Conservation (phyloP, 768 basidiomycete genomes). For the Nevesoporus exiguus region DNA sequence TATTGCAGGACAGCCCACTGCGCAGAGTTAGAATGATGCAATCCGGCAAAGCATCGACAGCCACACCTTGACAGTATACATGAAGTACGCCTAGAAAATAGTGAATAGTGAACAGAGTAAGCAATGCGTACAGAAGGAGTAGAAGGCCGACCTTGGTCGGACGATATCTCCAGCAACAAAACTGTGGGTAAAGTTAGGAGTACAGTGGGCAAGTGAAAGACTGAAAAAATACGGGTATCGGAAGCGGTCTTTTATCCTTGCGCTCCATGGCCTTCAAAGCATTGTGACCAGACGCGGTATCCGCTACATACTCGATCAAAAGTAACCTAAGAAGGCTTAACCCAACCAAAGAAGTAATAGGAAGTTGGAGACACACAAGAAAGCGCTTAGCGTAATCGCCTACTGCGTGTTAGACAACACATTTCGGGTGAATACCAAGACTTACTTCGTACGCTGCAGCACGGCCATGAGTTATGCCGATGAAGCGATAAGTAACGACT, state of each 20-base stretch:
- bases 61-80: constrained; percentile 78
- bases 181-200: constrained; percentile 37
- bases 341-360: neutral
- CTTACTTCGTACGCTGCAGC: constrained; percentile 64
- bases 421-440: constrained; percentile 1
- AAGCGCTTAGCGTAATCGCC: constrained; percentile 83
- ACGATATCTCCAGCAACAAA: constrained; percentile 79
- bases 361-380: constrained; percentile 54
- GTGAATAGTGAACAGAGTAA: constrained; percentile 11
- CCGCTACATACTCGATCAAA: constrained; percentile 81
- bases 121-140: neutral
- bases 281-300: constrained; percentile 57
- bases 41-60: neutral
- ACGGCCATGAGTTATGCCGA: constrained; percentile 26
- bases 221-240: constrained; percentile 51
- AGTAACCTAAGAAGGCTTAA: constrained; percentile 50
- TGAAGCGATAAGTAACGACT: constrained; percentile 16
- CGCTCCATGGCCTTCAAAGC: constrained; percentile 66
- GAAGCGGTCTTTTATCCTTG: constrained; percentile 75
- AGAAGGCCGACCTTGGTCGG: constrained; percentile 61
- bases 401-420: constrained; percentile 31
- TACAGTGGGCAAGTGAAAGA: neutral
- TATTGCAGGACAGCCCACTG: constrained; percentile 91
- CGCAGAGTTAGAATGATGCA: neutral
- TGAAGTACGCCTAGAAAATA: constrained; percentile 66